phyloP scores from a whole-genome alignment of 805 yeast species.

The Wickerhamomyces sydowiorum region DNA sequence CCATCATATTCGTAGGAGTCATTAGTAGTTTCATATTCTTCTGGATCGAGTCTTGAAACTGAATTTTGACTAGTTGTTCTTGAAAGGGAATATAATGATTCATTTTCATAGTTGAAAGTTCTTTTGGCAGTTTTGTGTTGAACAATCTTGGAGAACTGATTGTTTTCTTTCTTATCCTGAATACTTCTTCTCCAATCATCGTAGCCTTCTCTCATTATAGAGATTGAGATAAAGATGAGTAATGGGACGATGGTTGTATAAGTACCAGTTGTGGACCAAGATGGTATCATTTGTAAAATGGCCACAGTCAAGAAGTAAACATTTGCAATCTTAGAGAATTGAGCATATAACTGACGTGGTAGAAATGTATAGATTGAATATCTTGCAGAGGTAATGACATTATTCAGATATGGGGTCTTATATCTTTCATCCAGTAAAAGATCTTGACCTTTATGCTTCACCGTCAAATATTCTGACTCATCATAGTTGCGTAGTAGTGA shows the following conservation, averaged over 20 bases:
- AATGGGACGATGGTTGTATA: constrained; percentile 91
- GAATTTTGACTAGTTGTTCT: constrained; percentile 10
- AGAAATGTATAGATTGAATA: constrained; percentile 76
- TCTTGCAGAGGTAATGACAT: constrained; percentile 79
- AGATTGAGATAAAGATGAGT: constrained; percentile 76
- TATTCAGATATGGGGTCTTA: constrained; percentile 52
- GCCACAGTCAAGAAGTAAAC: constrained; percentile 86
- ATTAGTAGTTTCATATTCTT: neutral
- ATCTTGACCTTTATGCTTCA: constrained; percentile 19
- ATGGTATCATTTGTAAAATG: constrained; percentile 90
- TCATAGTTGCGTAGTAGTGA: constrained; percentile 34
- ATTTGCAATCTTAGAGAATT: constrained; percentile 90
- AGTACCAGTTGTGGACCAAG: constrained; percentile 96
- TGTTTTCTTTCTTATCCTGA: constrained; percentile 82
- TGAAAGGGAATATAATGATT: constrained; percentile 5
- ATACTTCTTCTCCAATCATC: constrained; percentile 88
- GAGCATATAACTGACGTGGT: constrained; percentile 86
- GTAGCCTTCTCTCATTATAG: constrained; percentile 88
- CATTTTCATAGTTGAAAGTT: constrained; percentile 1
- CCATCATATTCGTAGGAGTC: neutral
- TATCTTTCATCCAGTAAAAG: constrained; percentile 66
- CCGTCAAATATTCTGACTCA: constrained; percentile 25
- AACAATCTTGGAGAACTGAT: constrained; percentile 40
- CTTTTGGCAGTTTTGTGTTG: constrained; percentile 17
- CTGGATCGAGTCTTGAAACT: constrained; percentile 9